Evolutionary conservation across 2,329 filamentous ascomycete species (phyloP).

Genomic region (Cladophialophora psammophila): DNA sequence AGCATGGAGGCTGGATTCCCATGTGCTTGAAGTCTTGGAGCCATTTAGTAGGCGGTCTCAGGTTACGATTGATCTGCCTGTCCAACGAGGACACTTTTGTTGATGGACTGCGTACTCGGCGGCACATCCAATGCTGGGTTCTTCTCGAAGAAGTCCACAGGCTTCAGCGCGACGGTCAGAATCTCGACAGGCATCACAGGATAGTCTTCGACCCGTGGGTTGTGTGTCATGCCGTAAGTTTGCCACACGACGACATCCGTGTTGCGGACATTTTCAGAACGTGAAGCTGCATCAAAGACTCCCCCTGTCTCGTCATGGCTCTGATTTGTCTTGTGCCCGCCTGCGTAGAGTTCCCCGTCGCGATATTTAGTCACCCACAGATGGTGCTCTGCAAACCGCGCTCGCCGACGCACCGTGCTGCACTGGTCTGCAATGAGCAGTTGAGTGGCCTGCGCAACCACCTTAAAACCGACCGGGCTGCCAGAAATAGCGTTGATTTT

Average conservation of each 20-base stretch:
- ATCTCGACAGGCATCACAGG: constrained; percentile 50
- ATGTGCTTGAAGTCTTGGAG: too few species aligned
- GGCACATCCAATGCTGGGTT: constrained; percentile 42
- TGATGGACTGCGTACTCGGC: constrained; percentile 30
- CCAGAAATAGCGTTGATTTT: constrained; percentile 62
- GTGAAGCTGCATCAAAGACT: constrained; percentile 38
- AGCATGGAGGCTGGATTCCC: too few species aligned
- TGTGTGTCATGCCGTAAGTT: constrained; percentile 54
- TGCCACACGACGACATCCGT: constrained; percentile 55
- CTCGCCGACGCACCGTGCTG: constrained; percentile 56
- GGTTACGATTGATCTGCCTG: background rate
- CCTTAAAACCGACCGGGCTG: constrained; percentile 63
- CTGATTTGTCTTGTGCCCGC: constrained; percentile 64
- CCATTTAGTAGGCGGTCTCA: too few species aligned
- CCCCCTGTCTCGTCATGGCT: constrained; percentile 49
- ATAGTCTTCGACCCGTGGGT: constrained; percentile 54
- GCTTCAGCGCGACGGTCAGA: constrained; percentile 42
- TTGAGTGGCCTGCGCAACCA: constrained; percentile 63
- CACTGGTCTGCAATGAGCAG: constrained; percentile 62
- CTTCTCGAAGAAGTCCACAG: constrained; percentile 42
- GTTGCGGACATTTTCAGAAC: constrained; percentile 44
- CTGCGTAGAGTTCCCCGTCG: constrained; percentile 61
- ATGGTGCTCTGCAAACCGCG: constrained; percentile 63
- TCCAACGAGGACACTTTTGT: background rate
- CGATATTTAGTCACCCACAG: constrained; percentile 62